phyloP scores from a whole-genome alignment of 768 basidiomycete genomes.

The Boletus sp. region DNA sequence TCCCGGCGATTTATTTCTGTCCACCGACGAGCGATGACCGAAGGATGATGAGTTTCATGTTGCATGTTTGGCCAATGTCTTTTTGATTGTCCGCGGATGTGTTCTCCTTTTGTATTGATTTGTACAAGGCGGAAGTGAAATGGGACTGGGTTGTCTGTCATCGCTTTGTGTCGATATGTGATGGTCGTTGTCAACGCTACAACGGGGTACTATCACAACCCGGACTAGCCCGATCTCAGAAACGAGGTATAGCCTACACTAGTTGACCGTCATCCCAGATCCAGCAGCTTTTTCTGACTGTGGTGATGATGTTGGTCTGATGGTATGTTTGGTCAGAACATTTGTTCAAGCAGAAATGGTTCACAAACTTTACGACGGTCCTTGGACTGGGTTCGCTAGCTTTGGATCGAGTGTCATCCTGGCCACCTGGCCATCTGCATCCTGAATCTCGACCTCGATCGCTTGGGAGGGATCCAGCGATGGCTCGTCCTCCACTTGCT shows the following conservation, averaged over 20 bases:
- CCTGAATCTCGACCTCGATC: conserved; percentile 68
- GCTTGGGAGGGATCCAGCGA: conserved; percentile 35
- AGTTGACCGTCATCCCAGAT: neutral
- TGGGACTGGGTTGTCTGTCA: neutral
- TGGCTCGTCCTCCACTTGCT: conserved; percentile 25
- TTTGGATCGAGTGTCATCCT: conserved; percentile 48
- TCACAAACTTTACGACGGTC: neutral
- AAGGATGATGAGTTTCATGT: neutral
- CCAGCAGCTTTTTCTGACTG: too few relatives aligned
- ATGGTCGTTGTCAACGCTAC: neutral
- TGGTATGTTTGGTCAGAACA: neutral
- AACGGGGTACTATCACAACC: too few relatives aligned
- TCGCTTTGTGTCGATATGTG: neutral
- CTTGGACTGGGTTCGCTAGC: neutral
- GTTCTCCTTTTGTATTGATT: conserved; percentile 8
- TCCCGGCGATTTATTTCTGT: conserved; percentile 6
- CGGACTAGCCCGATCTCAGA: too few relatives aligned
- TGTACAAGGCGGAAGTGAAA: conserved; percentile 3
- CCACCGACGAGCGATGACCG: conserved; percentile 11
- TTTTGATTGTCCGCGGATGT: neutral
- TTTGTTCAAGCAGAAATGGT: too few relatives aligned
- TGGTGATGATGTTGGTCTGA: neutral
- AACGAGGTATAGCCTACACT: neutral
- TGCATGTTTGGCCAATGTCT: neutral
- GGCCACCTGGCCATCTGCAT: conserved; percentile 66